Conservation (phyloP, 805 yeast species). For the Saccharomycopsis babjevae region DNA sequence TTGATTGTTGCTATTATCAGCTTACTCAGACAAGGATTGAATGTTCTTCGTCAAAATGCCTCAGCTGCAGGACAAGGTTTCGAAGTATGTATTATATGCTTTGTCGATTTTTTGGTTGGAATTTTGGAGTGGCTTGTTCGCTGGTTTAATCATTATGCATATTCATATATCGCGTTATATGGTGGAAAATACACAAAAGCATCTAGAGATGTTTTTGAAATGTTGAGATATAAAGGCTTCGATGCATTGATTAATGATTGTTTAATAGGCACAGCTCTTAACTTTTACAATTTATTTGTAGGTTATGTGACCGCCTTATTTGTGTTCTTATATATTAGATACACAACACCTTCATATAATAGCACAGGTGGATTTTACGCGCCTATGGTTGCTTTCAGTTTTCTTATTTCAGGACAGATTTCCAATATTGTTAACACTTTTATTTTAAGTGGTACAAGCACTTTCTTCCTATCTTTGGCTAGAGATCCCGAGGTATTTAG, state of each 20-base stretch:
- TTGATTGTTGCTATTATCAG: conserved; percentile 64
- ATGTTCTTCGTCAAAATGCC: conserved; percentile 41
- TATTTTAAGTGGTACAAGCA: conserved; percentile 70
- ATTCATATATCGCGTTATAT: conserved; percentile 76
- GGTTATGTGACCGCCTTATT: conserved; percentile 57
- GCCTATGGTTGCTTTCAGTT: conserved; percentile 63
- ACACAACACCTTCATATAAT: conserved; percentile 61
- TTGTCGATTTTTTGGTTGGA: conserved; percentile 50
- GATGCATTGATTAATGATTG: conserved; percentile 81
- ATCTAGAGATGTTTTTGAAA: conserved; percentile 73
- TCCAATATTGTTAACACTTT: conserved; percentile 63
- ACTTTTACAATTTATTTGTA: conserved; percentile 64
- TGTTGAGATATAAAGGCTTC: conserved; percentile 69
- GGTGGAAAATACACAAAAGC: conserved; percentile 69
- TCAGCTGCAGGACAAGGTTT: conserved; percentile 41
- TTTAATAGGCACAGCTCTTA: conserved; percentile 65
- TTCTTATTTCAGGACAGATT: conserved; percentile 67
- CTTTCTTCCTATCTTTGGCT: conserved; percentile 76
- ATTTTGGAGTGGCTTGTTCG: conserved; percentile 69
- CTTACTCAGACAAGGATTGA: conserved; percentile 46
- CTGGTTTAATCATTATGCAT: conserved; percentile 86
- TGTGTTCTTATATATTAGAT: conserved; percentile 54
- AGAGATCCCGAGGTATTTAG: conserved; percentile 78
- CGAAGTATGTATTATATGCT: conserved; percentile 41
- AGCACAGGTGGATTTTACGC: conserved; percentile 51